phyloP scores from a whole-genome alignment of 1,284 basidiomycete genomes.

The Volvariella surrecta region DNA sequence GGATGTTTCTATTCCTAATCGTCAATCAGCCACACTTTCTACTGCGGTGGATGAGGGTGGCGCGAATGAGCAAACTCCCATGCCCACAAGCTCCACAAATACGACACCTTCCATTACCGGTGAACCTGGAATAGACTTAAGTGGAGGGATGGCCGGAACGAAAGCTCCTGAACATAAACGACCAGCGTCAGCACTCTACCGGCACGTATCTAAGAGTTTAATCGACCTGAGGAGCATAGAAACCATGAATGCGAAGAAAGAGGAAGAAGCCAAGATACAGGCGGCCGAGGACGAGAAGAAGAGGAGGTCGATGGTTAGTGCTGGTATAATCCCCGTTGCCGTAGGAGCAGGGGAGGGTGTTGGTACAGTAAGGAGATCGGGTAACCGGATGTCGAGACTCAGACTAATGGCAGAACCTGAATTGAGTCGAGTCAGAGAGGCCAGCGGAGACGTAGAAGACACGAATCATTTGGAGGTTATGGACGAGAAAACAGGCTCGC shows the following conservation, averaged over 20 bases:
- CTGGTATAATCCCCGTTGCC: constrained; percentile 4
- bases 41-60: no score
- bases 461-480: not conserved
- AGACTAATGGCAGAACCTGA: not conserved
- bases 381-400: not conserved
- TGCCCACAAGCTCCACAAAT: no score
- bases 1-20: no score
- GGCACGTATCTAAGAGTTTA: constrained; percentile 37
- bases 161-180: not conserved
- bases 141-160: not conserved
- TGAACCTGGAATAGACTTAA: no score
- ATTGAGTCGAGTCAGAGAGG: not conserved
- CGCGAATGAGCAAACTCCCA: no score
- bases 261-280: constrained; percentile 19
- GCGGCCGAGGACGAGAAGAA: constrained; percentile 14
- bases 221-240: constrained; percentile 30
- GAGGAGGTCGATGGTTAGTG: constrained; percentile 10
- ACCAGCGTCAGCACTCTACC: not conserved
- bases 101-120: no score
- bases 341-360: not conserved
- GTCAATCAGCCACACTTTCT: no score
- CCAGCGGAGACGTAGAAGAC: not conserved
- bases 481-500: not conserved
- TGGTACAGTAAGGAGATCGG: no score
- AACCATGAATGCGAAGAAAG: constrained; percentile 21